Base-by-base conservation (phyloP, 192 early-diverging fungal genomes). In the Coemansia sp. region DNA sequence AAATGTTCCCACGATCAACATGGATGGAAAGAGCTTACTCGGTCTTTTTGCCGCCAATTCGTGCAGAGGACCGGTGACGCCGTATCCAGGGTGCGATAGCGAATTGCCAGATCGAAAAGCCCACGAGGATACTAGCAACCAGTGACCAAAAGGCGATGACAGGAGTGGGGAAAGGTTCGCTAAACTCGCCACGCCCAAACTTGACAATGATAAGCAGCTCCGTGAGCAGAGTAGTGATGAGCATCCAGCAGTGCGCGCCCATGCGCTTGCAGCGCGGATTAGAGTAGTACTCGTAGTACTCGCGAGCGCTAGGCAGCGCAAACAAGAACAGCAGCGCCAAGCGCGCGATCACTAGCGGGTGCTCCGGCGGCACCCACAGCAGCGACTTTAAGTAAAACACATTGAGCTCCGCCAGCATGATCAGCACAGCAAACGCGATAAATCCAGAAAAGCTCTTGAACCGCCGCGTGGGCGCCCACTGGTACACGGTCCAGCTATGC, bases 311-410 rank as follows among this genome's bases (percentile, higher is more conserved):
- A 21, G 96, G 94, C 64, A 96, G 78, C 25, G 90, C 89, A 85
- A 94, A 91, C 63, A 96, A 86, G 70, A 96, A 96, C 67, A 94
- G 85, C 36, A 92, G 82, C 25, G 90, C 82, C 58, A 96, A 81
- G 14, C 96, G 88, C 36, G 82, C 84, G 9, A 90, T 86, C 59
- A 95, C 94, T 62, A 97, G 72, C 42, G 84, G 84, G 82, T 96
- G 92, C 66, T 92, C 89, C 15, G 94, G 90, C 23, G 96, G 94
- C 29, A 97, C 73, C 95, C 95, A 98, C 36, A 97, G 80, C 25
- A 98, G 87, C 60, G 89, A 91, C 83, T 98, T 98, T 39, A 98
- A 84, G 63, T 97, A 98, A 72, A 98, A 98, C 36, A 91, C 92
- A 67, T 98, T 97, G 37, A 98, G 78, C 73, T 98, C 96, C 63